A percentile compares a stretch with the other conserved stretches of the same genome.
Evolutionary conservation across 2,329 filamentous ascomycete genomes (phyloP).

Genomic region (Dryadomyces quercus-mongolicae): DNA sequence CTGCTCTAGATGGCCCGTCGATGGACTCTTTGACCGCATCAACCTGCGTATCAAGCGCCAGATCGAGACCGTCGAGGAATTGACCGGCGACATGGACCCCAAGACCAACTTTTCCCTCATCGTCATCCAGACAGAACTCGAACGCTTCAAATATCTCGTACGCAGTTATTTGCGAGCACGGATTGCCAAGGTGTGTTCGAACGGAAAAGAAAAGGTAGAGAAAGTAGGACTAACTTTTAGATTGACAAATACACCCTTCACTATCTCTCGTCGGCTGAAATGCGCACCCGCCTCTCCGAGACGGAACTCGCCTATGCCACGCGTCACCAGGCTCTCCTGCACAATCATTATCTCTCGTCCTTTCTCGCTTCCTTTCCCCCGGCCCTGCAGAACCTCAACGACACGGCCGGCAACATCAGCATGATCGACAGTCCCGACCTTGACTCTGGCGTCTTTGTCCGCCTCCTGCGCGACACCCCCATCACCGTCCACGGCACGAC

Average conservation of each 20-base stretch:
- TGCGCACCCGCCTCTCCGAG: slow-evolving; percentile 55
- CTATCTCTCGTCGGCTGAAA: slow-evolving; percentile 47
- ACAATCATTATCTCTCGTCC: slow-evolving; percentile 72
- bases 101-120: slow-evolving; percentile 89
- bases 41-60: slow-evolving; percentile 44
- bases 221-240: slow-evolving; percentile 31
- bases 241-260: slow-evolving; percentile 68
- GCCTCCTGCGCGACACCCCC: slow-evolving; percentile 51
- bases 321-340: slow-evolving; percentile 72
- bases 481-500: slow-evolving; percentile 52
- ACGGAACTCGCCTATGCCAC: slow-evolving; percentile 74
- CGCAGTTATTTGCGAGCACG: slow-evolving; percentile 70
- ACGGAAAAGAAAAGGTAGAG: background rate
- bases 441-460: slow-evolving; percentile 73
- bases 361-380: slow-evolving; percentile 77
- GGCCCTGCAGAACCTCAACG: slow-evolving; percentile 72
- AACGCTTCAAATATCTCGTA: slow-evolving; percentile 85
- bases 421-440: slow-evolving; percentile 87
- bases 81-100: slow-evolving; percentile 78
- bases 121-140: slow-evolving; percentile 90
- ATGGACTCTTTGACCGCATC: slow-evolving; percentile 69
- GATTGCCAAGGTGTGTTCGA: slow-evolving; percentile 63
- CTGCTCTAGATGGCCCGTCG: slow-evolving; percentile 53
- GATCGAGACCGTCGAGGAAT: slow-evolving; percentile 28
- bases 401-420: slow-evolving; percentile 75